Conservation (phyloP, 2,329 filamentous ascomycete genomes). For the Seiridium unicorne region DNA sequence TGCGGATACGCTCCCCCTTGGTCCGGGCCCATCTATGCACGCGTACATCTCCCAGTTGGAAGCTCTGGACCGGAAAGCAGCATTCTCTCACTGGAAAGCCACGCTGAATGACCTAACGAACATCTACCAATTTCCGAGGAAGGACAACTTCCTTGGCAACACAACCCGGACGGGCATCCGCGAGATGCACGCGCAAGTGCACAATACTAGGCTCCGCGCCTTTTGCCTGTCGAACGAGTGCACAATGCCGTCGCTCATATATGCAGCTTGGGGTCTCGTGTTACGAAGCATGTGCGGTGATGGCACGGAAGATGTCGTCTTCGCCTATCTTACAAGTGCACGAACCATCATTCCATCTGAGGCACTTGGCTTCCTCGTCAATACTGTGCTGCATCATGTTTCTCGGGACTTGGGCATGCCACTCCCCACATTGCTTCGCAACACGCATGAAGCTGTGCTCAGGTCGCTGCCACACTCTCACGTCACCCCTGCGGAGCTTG, state of each 20-base stretch:
- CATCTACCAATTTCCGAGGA: not conserved
- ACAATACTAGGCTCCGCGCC: not conserved
- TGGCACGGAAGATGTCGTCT: not conserved
- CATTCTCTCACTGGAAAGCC: not conserved
- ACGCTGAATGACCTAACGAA: not conserved
- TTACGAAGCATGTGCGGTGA: not conserved
- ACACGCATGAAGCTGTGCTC: slow-evolving; percentile 1
- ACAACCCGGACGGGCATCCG: not conserved
- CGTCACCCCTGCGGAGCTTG: slow-evolving; percentile 6
- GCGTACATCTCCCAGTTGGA: not conserved
- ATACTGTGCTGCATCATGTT: slow-evolving; percentile 7
- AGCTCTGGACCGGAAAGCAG: slow-evolving; percentile 1
- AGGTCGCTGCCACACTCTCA: slow-evolving; percentile 7
- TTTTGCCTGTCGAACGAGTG: slow-evolving; percentile 8
- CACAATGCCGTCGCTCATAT: slow-evolving; percentile 4
- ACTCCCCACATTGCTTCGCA: not conserved
- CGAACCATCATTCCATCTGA: slow-evolving; percentile 5
- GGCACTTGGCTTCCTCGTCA: slow-evolving; percentile 9
- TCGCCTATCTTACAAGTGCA: slow-evolving; percentile 8
- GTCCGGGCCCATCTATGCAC: slow-evolving; percentile 2
- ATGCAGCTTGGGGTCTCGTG: slow-evolving; percentile 8
- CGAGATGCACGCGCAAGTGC: slow-evolving; percentile 3
- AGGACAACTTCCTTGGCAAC: not conserved
- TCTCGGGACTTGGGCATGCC: not conserved
- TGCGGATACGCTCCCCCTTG: not conserved